Percentiles rank a stretch among this genome's conserved stretches.
phyloP scores from a whole-genome alignment of 306 rosid species.

The Geum urbanum region DNA sequence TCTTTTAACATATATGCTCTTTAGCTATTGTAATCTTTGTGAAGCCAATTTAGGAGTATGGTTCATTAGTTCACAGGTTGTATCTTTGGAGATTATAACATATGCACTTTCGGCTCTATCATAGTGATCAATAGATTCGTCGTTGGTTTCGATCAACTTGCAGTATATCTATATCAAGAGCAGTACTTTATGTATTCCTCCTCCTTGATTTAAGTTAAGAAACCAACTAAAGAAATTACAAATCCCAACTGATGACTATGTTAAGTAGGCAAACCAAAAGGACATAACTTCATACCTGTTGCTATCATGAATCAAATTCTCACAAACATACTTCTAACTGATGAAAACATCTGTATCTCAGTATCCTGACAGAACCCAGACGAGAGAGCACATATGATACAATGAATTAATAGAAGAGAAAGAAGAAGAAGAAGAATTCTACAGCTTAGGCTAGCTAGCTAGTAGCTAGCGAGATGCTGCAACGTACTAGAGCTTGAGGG shows the following conservation, averaged over 20 bases:
- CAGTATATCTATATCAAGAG: too few species aligned
- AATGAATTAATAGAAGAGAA: not conserved
- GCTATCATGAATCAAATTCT: constrained; percentile 14
- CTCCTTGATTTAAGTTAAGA: too few species aligned
- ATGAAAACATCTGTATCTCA: constrained; percentile 29
- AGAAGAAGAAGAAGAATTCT: constrained; percentile 6
- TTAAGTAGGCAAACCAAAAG: not conserved
- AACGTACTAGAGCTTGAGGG: constrained; percentile 47
- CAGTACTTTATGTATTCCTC: too few species aligned
- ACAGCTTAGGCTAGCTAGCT: not conserved
- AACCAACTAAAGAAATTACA: not conserved
- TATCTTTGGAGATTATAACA: too few species aligned
- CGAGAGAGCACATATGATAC: not conserved
- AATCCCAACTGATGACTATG: not conserved
- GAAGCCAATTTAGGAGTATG: too few species aligned
- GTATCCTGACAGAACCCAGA: constrained; percentile 5
- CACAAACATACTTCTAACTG: not conserved
- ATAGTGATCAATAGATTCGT: too few species aligned
- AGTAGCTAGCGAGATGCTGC: not conserved
- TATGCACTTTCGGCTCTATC: too few species aligned
- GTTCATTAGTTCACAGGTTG: too few species aligned
- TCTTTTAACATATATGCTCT: not conserved
- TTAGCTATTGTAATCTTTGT: not conserved
- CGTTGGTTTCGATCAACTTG: too few species aligned
- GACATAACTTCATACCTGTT: not conserved